Conservation (phyloP, 768 basidiomycete genomes). For the Scleroderma bovista region DNA sequence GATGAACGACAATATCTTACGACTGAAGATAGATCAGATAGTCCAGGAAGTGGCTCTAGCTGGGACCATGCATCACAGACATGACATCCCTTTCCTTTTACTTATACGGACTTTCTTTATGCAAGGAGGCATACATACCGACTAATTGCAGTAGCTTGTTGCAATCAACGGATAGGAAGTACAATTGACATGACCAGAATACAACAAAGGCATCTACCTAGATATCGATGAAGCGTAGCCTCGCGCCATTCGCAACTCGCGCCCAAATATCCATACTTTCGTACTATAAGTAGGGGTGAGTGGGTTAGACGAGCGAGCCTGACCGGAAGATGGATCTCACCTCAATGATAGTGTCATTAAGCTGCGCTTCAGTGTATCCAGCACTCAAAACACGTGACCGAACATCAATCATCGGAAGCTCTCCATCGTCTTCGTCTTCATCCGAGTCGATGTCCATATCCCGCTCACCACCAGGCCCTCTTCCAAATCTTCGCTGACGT, state of each 20-base stretch:
- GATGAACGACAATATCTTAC: constrained; percentile 1
- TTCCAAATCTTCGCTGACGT: constrained; percentile 54
- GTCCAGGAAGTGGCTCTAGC: constrained; percentile 48
- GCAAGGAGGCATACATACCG: too few relatives aligned
- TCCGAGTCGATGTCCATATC: constrained; percentile 68
- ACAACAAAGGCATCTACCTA: constrained; percentile 1
- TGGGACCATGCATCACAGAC: constrained; percentile 66
- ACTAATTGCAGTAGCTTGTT: too few relatives aligned
- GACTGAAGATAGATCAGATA: constrained; percentile 16
- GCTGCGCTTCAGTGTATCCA: constrained; percentile 87
- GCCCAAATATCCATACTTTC: constrained; percentile 78
- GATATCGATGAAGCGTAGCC: constrained; percentile 60
- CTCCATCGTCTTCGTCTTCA: constrained; percentile 61
- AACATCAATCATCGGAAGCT: constrained; percentile 82
- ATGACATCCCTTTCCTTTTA: background rate
- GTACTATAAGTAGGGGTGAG: constrained; percentile 50
- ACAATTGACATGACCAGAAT: background rate
- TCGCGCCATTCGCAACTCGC: constrained; percentile 78
- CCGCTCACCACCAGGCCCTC: constrained; percentile 63
- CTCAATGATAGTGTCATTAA: constrained; percentile 79
- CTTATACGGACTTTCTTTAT: constrained; percentile 4
- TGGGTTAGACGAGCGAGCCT: constrained; percentile 1
- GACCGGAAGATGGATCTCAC: constrained; percentile 42
- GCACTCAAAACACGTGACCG: constrained; percentile 78
- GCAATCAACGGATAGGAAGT: constrained; percentile 1